Base-by-base conservation (phyloP, 441 rosid species). In the Corymbia calophylla region DNA sequence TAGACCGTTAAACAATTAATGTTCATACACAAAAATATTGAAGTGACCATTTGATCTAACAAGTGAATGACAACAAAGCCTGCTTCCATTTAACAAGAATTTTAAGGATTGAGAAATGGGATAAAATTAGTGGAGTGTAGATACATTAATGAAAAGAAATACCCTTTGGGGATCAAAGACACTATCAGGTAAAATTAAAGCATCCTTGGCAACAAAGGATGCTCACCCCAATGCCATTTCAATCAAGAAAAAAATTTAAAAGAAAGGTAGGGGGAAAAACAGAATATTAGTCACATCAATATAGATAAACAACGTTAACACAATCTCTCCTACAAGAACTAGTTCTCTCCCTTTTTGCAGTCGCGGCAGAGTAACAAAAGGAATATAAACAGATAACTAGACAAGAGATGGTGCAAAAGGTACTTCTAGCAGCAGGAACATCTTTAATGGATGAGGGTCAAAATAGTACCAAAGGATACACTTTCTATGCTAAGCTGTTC, bases 391-490 rank as follows among this genome's bases (percentile, higher is more conserved):
- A 44, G 51, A 77, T 77, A 80, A 88, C 32, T 31, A 89, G 89
- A 77, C 86, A 53, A 88, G 88, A 51, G 53, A 53, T 54, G 54
- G 32, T 23, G 51, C 16, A 51, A 81, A 82, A 73, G 70, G 86
- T 60, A 89, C 56, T 56, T 58, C 60, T 77, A 21, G 39, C 18
- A 87, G 35, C n/a, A 47, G 53, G 77, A 53, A 39, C 86, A 87
- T 32, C 35, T 31, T 48, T 51, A 47, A 89, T 60, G 81, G 86
- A 68, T 19, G 62, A 66, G 60, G 68, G 60, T 85, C 70, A 87
- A 55, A 95, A 95, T 96, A 89, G 92, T 84, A 91, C 90, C 91
- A 68, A 85, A 91, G 90, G 90, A 87, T 53, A 93, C 62, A 91
- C 87, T 91, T 87, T 92, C n/a, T n/a, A n/a, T n/a, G n/a, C n/a